These are phyloP conservation scores for Lagerstroemia speciosa DNA, from an alignment of 345 rosid genomes.

Conservation along the genomic window DNA sequence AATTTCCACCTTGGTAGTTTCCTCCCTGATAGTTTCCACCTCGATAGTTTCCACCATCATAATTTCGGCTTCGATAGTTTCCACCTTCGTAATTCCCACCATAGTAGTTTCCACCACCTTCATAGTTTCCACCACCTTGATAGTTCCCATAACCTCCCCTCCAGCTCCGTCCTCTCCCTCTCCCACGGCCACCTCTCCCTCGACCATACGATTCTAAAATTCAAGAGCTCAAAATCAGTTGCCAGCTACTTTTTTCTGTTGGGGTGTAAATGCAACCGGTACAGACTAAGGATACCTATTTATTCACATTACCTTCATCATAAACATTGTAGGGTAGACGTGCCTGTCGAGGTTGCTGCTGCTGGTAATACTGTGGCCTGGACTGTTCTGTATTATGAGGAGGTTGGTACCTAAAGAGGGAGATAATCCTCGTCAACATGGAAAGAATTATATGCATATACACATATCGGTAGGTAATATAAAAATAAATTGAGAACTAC, in stretches of 20 bases:
- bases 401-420: slow-evolving; percentile 69
- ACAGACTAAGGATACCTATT: slow-evolving; percentile 2
- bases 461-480: too few relatives aligned
- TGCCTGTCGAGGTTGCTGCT: slow-evolving; percentile 43
- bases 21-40: background rate
- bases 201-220: slow-evolving; percentile 34
- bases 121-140: slow-evolving; percentile 21
- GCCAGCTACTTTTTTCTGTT: background rate
- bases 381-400: slow-evolving; percentile 45
- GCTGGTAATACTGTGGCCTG: slow-evolving; percentile 47
- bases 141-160: slow-evolving; percentile 36
- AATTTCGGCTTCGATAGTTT: background rate
- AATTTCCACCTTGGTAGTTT: slow-evolving; percentile 9
- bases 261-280: background rate
- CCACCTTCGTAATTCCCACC: slow-evolving; percentile 3
- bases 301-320: slow-evolving; percentile 49
- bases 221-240: slow-evolving; percentile 8
- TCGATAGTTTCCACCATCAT: slow-evolving; percentile 4
- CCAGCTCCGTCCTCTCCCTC: slow-evolving; percentile 43
- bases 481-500: background rate
- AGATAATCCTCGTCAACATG: background rate
- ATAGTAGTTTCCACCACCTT: slow-evolving; percentile 4
- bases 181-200: slow-evolving; percentile 35
- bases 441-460: too few relatives aligned
- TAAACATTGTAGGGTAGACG: slow-evolving; percentile 39